These are phyloP conservation scores for Bipolaris bicolor DNA, from an alignment of 2,329 filamentous ascomycete species.

Conservation along the genomic window DNA sequence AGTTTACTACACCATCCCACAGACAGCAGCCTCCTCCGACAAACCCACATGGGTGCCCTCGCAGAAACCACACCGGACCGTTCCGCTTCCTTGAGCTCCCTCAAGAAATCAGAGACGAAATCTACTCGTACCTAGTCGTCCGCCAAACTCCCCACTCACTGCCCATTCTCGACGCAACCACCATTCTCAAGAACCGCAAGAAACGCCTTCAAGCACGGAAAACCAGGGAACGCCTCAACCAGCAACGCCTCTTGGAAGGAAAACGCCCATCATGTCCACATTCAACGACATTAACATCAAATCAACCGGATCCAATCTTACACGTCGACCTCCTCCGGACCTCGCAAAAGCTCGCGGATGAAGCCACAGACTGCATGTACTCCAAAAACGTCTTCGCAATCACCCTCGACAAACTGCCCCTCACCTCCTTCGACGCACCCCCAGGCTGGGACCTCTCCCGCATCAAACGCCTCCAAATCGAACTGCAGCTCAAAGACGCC, in stretches of 20 bases:
- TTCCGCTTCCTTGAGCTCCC: conserved; percentile 39
- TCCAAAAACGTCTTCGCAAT: conserved; percentile 39
- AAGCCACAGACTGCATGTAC: conserved; percentile 38
- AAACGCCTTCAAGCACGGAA: conserved; percentile 29
- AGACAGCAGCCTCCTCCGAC: neutral
- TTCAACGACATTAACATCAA: neutral
- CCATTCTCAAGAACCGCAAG: conserved; percentile 34
- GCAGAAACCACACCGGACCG: conserved; percentile 14
- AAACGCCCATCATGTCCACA: conserved; percentile 26
- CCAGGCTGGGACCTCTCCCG: conserved; percentile 33
- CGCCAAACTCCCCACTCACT: conserved; percentile 14
- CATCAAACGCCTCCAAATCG: conserved; percentile 34
- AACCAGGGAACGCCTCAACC: conserved; percentile 32
- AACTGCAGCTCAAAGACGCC: conserved; percentile 40
- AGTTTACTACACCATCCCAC: conserved; percentile 1
- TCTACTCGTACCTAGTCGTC: conserved; percentile 38
- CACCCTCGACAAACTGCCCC: conserved; percentile 33
- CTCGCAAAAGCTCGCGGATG: conserved; percentile 29
- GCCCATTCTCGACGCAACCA: conserved; percentile 33
- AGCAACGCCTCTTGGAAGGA: conserved; percentile 30
- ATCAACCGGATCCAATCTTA: conserved; percentile 24
- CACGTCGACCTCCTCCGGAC: conserved; percentile 31
- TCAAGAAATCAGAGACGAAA: conserved; percentile 37
- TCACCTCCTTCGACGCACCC: conserved; percentile 30
- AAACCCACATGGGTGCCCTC: conserved; percentile 3